Evolutionary conservation across 805 yeast species (phyloP).

Genomic region (Cyberlindnera galapagoensis): DNA sequence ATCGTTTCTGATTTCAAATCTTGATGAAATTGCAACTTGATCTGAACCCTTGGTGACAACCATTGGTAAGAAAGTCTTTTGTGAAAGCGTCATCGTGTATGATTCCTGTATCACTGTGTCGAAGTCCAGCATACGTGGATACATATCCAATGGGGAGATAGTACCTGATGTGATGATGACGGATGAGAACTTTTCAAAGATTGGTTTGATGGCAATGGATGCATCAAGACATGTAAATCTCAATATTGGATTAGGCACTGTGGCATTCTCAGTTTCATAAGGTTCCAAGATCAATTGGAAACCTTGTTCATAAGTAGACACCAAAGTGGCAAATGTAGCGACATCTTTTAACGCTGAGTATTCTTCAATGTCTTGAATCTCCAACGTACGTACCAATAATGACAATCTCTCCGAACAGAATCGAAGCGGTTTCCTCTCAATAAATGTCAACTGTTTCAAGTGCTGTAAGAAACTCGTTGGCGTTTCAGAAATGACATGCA

Average conservation of each 20-base stretch:
- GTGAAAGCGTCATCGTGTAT: constrained; percentile 90
- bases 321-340: constrained; percentile 93
- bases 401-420: constrained; percentile 92
- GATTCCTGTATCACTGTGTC: constrained; percentile 92
- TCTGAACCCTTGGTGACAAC: constrained; percentile 97
- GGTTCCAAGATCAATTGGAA: constrained; percentile 91
- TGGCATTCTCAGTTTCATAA: constrained; percentile 84
- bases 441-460: constrained; percentile 85
- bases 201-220: constrained; percentile 94
- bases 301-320: constrained; percentile 92
- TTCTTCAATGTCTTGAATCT: constrained; percentile 83
- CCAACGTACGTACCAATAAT: constrained; percentile 81
- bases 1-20: constrained; percentile 95
- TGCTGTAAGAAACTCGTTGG: constrained; percentile 91
- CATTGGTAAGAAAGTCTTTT: constrained; percentile 90
- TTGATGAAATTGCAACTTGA: constrained; percentile 93
- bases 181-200: constrained; percentile 86
- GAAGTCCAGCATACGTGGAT: constrained; percentile 92
- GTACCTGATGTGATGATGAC: constrained; percentile 97
- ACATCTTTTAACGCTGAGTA: constrained; percentile 90
- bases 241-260: constrained; percentile 94
- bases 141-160: constrained; percentile 97
- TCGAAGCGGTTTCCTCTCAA: constrained; percentile 84
- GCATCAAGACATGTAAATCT: constrained; percentile 96
- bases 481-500: constrained; percentile 97